Evolutionary conservation across 495 filamentous ascomycete species (phyloP), one percentile per base, ranked within the genome.

Genomic region (Penicillium arizonense): DNA sequence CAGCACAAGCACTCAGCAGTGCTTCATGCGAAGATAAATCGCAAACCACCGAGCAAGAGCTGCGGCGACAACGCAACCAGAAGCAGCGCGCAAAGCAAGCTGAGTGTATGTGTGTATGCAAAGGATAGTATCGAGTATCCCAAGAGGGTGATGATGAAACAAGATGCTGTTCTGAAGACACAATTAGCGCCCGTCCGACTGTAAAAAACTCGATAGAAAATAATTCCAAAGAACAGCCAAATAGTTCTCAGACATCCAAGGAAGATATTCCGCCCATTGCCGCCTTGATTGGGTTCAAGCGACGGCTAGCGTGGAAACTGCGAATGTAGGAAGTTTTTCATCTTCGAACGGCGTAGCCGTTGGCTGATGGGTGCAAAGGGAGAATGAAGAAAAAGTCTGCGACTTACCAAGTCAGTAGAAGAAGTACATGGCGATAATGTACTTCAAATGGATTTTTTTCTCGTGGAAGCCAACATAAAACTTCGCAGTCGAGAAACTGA

Each of bases 221-320:
- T 21, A 9, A 41, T 52, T 53, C 48, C 51, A 44, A 47, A 41
- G 54, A 54, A 51, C 57, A 66, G 63, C 63, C 52, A 63, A 55
- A 53, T 53, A 39, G 52, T 57, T 62, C 52, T 78, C 75, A 78
- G 72, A 78, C 75, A 78, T 78, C 75, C 75, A 78, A 78, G 75
- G 73, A 78, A 78, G 75, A 59, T 63, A 61, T 63, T 64, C 64
- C 75, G 73, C 73, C 63, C 75, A 78, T 48, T 50, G 67, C 64
- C 67, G 69, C 70, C 73, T 72, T 55, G 58, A 63, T 64, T 74
- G 63, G 73, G 73, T 78, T 77, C 73, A 69, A 61, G 56, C 72
- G 71, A 75, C 69, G 72, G 58, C 75, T 77, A 72, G 73, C 73
- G 75, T 78, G 72, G 70, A 78, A 78, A 76, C 75, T 78, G 75